Conservation (phyloP, 441 rosid species). For the Adansonia rubrostipa region DNA sequence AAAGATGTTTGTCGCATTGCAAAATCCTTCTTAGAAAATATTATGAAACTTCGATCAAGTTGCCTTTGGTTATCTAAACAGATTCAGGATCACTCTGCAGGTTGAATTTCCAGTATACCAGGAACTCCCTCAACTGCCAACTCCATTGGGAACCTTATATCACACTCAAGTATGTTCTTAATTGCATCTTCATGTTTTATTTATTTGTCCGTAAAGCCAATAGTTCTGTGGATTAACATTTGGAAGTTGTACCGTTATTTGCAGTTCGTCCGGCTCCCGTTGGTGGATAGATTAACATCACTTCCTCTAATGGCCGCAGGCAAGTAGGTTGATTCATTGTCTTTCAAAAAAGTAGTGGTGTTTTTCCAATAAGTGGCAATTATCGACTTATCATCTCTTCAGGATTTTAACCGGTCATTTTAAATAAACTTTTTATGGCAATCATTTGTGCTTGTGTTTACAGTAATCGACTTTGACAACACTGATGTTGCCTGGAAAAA, state of each 20-base stretch:
- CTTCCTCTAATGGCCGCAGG: slow-evolving; percentile 73
- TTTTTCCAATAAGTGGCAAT: not conserved
- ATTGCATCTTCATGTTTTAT: slow-evolving; percentile 7
- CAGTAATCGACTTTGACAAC: slow-evolving; percentile 73
- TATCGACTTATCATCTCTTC: not conserved
- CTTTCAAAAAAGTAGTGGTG: not conserved
- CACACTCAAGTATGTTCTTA: slow-evolving; percentile 50
- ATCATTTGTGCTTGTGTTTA: slow-evolving; percentile 24
- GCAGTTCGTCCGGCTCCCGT: slow-evolving; percentile 56
- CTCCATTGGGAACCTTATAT: slow-evolving; percentile 62
- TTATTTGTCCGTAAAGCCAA: not conserved
- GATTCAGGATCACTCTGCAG: slow-evolving; percentile 39
- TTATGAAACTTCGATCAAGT: slow-evolving; percentile 9
- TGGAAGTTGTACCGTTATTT: not conserved
- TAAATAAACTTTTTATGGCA: not conserved
- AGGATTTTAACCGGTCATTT: not conserved
- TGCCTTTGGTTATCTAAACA: slow-evolving; percentile 21
- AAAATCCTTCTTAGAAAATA: not conserved
- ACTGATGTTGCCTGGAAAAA: slow-evolving; percentile 71
- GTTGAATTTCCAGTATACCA: slow-evolving; percentile 70
- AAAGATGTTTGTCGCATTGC: not conserved
- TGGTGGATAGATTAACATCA: slow-evolving; percentile 55
- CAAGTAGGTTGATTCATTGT: slow-evolving; percentile 17
- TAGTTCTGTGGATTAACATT: slow-evolving; percentile 15
- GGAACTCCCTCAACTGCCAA: slow-evolving; percentile 63